phyloP scores from a whole-genome alignment of 768 basidiomycete species.

The Hericium rajendrae region DNA sequence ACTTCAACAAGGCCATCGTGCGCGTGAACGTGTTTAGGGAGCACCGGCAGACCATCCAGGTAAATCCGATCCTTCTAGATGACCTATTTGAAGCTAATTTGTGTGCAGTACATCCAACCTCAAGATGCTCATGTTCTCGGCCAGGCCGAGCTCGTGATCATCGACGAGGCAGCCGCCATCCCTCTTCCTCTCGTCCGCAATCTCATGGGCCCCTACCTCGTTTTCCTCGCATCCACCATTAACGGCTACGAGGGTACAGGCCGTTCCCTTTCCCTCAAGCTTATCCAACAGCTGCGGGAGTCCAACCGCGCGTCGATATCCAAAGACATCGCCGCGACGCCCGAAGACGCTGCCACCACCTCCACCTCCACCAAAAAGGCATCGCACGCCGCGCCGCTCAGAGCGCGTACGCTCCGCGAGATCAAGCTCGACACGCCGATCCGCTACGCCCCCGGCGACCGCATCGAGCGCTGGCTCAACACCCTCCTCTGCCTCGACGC shows the following conservation, averaged over 20 bases:
- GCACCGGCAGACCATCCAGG: constrained; percentile 95
- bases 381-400: constrained; percentile 43
- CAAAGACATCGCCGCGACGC: constrained; percentile 35
- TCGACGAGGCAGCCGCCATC: constrained; percentile 98
- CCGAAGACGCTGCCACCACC: constrained; percentile 34
- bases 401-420: constrained; percentile 76
- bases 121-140: constrained; percentile 96
- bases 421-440: constrained; percentile 94
- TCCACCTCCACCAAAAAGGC: constrained; percentile 44
- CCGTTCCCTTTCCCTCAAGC: constrained; percentile 95
- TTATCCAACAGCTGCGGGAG: constrained; percentile 94
- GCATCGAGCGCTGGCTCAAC: constrained; percentile 94
- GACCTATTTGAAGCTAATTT: not conserved
- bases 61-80: constrained; percentile 19
- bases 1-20: constrained; percentile 92
- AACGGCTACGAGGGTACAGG: constrained; percentile 99
- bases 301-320: constrained; percentile 72
- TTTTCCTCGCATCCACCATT: constrained; percentile 98
- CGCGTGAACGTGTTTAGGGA: constrained; percentile 89
- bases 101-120: constrained; percentile 88
- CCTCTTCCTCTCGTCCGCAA: constrained; percentile 92
- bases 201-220: constrained; percentile 91
- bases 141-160: constrained; percentile 94
- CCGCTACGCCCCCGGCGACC: constrained; percentile 79
- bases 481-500: constrained; percentile 85